These are phyloP conservation scores for Nannochloris sp. DNA, from an alignment of 139 green algal genomes.

Conservation along the genomic window DNA sequence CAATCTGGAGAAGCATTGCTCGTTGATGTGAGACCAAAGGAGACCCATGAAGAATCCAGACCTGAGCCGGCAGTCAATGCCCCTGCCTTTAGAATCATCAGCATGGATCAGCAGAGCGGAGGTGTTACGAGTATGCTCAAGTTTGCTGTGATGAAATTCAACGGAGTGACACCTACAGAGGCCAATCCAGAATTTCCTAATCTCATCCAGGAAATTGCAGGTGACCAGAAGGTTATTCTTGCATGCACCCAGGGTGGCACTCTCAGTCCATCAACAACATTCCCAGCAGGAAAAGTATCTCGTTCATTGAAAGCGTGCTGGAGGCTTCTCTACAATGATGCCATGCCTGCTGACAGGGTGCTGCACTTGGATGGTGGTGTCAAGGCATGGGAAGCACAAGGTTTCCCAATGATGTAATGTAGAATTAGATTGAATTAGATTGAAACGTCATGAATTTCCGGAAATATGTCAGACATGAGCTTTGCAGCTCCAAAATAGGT, in stretches of 20 bases:
- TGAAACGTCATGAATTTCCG: not conserved
- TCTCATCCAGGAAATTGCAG: slow-evolving; percentile 12
- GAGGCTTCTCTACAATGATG: slow-evolving; percentile 12
- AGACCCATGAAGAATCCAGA: slow-evolving; percentile 20
- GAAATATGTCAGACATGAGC: slow-evolving; percentile 32
- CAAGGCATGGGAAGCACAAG: slow-evolving; percentile 28
- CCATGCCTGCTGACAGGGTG: slow-evolving; percentile 8
- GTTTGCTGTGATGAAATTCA: slow-evolving; percentile 16
- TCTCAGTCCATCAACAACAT: slow-evolving; percentile 31
- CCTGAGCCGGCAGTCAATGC: slow-evolving; percentile 19
- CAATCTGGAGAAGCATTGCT: slow-evolving; percentile 27
- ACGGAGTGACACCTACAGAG: slow-evolving; percentile 34
- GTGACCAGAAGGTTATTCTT: slow-evolving; percentile 40
- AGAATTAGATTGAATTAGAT: too few species aligned
- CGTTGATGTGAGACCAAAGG: slow-evolving; percentile 28
- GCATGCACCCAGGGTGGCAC: slow-evolving; percentile 50
- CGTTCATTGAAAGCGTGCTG: slow-evolving; percentile 39
- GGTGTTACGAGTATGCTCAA: slow-evolving; percentile 12
- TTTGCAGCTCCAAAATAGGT: slow-evolving; percentile 11
- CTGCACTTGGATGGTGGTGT: slow-evolving; percentile 46
- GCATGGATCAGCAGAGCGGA: not conserved
- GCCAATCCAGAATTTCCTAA: slow-evolving; percentile 31
- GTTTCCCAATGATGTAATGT: slow-evolving; percentile 3
- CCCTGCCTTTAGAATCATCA: slow-evolving; percentile 23
- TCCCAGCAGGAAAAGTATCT: slow-evolving; percentile 37